Evolutionary conservation across 495 filamentous ascomycete species (phyloP), one percentile per base, ranked within the genome.

Genomic region (Diplogelasinospora grovesii): DNA sequence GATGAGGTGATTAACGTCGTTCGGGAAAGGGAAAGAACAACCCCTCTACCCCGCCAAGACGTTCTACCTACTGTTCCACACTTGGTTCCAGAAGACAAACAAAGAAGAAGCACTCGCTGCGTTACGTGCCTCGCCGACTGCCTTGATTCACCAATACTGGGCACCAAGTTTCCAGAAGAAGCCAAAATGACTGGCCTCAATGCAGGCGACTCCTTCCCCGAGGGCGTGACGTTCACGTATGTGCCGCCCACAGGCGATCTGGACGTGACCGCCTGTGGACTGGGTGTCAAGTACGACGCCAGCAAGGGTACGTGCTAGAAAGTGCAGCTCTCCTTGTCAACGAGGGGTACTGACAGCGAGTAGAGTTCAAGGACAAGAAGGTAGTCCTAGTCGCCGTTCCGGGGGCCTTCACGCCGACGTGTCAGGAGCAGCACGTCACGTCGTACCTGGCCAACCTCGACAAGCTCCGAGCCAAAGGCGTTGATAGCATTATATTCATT

Each of bases 331-430:
- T 20, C 15, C 22, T 18, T 23, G 8, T 21, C 25, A 7, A 6
- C 8, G 0, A n/a, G n/a, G n/a, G n/a, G n/a, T n/a, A n/a, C n/a
- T n/a, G n/a, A n/a, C n/a, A n/a, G n/a, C n/a, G 22, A n/a, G 11
- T 48, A 73, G 85, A 93, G 53, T 93, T 82, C 70, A 75, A 78
- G 41, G 65, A 80, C 70, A 95, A 94, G 75, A 94, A 92, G 68
- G 83, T 90, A 43, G 82, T 95, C 51, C 73, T 97, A 53, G 84
- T 96, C 68, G 77, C 86, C 50, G 83, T 95, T 40, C 89, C 89
- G 43, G 89, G 89, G 52, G 90, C 90, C 39, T 97, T 97, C 81
- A 97, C 90, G 27, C 90, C 90, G 26, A 83, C 85, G 52, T 97
- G 90, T 77, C 85, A 86, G 43, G 83, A 79, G 54, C 73, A 74